These are phyloP conservation scores for Phytophthora pseudosyringae DNA, from an alignment of 352 stramenopile species.

Conservation along the genomic window DNA sequence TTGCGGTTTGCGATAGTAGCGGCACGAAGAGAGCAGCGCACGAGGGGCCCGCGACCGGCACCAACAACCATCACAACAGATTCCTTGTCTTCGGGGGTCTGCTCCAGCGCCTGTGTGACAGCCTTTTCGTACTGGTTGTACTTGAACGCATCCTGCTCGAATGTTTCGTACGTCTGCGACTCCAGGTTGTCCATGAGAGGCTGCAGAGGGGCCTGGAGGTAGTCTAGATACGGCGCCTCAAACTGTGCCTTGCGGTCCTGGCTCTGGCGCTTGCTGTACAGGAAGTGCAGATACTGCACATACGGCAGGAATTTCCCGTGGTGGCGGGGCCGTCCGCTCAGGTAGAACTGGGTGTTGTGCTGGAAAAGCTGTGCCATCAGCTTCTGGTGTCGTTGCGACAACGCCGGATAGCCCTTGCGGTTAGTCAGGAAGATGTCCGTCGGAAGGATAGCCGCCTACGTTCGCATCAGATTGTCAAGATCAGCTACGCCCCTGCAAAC, in stretches of 20 bases:
- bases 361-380: slow-evolving; percentile 76
- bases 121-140: slow-evolving; percentile 98
- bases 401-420: slow-evolving; percentile 94
- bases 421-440: slow-evolving; percentile 96
- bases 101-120: slow-evolving; percentile 79
- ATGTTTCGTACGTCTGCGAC: slow-evolving; percentile 98
- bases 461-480: slow-evolving; percentile 21
- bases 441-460: slow-evolving; percentile 84
- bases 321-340: slow-evolving; percentile 81
- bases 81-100: slow-evolving; percentile 63
- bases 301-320: slow-evolving; percentile 80
- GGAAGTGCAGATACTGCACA: slow-evolving; percentile 96
- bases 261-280: slow-evolving; percentile 70
- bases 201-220: slow-evolving; percentile 96
- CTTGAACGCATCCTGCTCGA: slow-evolving; percentile 99
- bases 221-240: slow-evolving; percentile 95
- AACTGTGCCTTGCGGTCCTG: slow-evolving; percentile 89
- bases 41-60: slow-evolving; percentile 96
- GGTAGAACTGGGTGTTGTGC: slow-evolving; percentile 88
- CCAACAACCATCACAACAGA: slow-evolving; percentile 93
- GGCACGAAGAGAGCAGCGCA: slow-evolving; percentile 87
- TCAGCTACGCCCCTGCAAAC: background rate
- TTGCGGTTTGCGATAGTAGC: slow-evolving; percentile 64
- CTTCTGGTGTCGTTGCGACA: slow-evolving; percentile 93
- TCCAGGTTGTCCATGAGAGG: slow-evolving; percentile 99